Base-by-base conservation (phyloP, 31 red algal genomes). In the Asparagopsis taxiformis region DNA sequence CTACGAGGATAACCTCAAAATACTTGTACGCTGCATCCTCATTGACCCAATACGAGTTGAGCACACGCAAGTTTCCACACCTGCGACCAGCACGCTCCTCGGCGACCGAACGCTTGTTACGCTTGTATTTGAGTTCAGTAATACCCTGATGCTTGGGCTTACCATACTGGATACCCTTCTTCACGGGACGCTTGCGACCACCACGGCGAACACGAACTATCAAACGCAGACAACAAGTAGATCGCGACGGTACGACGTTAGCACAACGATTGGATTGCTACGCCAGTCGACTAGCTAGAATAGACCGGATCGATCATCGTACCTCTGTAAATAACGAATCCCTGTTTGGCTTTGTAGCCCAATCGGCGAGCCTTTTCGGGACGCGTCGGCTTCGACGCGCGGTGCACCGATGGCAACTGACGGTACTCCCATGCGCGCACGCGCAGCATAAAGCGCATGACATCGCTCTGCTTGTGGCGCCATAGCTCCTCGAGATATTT, bases 81-180 rank as follows among this genome's bases (percentile, higher is more conserved):
- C 59, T 46, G n/a, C 91, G 81, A 31, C 96, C 96, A 2, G 80
- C 96, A 7, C 91, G 86, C 76, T 99, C 96, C 68, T 99, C 96
- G 0, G 96, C 96, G 0, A 99, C 91, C 1, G 87, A 92, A 60
- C 91, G 91, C 81, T 94, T 94, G 82, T 94, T 94, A 19, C 96
- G 84, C 62, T 82, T 70, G 65, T 94, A 99, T 80, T 99, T 99
- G 49, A 99, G 79, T 44, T 99, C 81, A 26, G 86, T 89, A 62
- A 99, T 94, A 82, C 96, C 96, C 82, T 99, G 96, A 62, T 99
- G 74, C 85, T 99, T 99, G n/a, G 96, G 96, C 68, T 99, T 99
- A 36, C 96, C 96, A 57, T 94, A 99, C 67, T 94, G 91, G 51
- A 99, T 99, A 49, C 96, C 96, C 61, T 94, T 94, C 59, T 84